A percentile compares a stretch with the other conserved stretches of the same genome.
phyloP scores from a whole-genome alignment of 352 stramenopile species.

The Globisporangium orthogonon region DNA sequence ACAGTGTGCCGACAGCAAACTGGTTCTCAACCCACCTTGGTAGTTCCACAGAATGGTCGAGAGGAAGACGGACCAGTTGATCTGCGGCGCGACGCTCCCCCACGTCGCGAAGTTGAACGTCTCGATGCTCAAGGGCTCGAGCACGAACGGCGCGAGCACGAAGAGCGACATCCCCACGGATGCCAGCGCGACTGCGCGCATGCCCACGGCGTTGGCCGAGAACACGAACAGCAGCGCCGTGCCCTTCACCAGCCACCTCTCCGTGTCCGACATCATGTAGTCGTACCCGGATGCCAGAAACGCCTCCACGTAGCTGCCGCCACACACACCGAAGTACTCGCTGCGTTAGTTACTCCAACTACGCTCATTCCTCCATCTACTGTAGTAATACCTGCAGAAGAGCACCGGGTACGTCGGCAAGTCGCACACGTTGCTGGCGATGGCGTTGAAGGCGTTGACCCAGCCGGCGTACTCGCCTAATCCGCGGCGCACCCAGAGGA shows the following conservation, averaged over 20 bases:
- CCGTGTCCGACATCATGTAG: slow-evolving; percentile 36
- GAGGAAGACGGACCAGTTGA: slow-evolving; percentile 84
- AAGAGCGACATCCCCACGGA: slow-evolving; percentile 82
- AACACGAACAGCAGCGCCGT: slow-evolving; percentile 67
- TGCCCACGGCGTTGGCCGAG: slow-evolving; percentile 58
- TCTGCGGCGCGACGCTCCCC: slow-evolving; percentile 54
- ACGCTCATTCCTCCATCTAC: too few relatives aligned
- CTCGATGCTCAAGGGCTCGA: slow-evolving; percentile 68
- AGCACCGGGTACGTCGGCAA: slow-evolving; percentile 80
- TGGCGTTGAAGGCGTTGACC: slow-evolving; percentile 83
- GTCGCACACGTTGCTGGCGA: slow-evolving; percentile 81
- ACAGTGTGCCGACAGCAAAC: neutral
- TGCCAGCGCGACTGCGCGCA: slow-evolving; percentile 66
- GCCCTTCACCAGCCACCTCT: slow-evolving; percentile 73
- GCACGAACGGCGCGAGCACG: slow-evolving; percentile 69
- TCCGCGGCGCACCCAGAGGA: slow-evolving; percentile 76
- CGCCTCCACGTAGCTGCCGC: slow-evolving; percentile 63
- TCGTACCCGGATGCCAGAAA: slow-evolving; percentile 60
- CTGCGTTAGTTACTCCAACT: neutral
- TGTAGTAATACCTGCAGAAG: slow-evolving; percentile 45
- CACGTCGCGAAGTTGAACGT: slow-evolving; percentile 71
- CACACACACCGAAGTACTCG: neutral
- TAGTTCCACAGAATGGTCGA: slow-evolving; percentile 86
- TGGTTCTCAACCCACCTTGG: slow-evolving; percentile 29
- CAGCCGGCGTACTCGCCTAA: slow-evolving; percentile 77